A percentile compares a stretch with the other conserved stretches of the same genome.
Evolutionary conservation across 2,329 filamentous ascomycete genomes (phyloP).

Genomic region (Pseudogymnoascus sp.): DNA sequence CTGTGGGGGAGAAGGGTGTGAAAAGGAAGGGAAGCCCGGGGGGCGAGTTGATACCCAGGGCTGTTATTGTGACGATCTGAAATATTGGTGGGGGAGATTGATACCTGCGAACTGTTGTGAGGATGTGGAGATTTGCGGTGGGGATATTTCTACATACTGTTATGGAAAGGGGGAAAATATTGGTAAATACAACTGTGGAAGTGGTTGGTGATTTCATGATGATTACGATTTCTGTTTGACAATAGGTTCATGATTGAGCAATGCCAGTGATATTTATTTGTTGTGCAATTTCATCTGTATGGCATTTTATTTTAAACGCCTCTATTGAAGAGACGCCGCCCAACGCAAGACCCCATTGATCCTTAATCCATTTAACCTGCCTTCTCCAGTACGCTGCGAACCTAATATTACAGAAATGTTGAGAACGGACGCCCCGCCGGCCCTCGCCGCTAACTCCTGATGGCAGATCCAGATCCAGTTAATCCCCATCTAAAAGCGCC

Average conservation of each 20-base stretch:
- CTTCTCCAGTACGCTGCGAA: neutral
- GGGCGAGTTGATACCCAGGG: neutral
- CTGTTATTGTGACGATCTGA: neutral
- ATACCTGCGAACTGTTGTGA: neutral
- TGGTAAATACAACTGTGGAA: neutral
- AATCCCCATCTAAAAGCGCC: slow-evolving; percentile 6
- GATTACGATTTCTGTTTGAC: neutral
- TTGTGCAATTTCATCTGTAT: neutral
- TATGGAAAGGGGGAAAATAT: neutral
- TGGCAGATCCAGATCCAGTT: neutral
- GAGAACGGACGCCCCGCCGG: neutral
- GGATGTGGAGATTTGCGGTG: neutral
- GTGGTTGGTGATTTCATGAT: neutral
- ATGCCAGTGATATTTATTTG: neutral
- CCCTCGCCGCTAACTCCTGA: slow-evolving; percentile 3
- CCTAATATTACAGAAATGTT: neutral
- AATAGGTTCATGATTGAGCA: neutral
- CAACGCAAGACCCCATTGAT: neutral
- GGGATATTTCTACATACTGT: neutral
- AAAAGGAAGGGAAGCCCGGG: too few relatives aligned
- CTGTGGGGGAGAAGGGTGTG: neutral
- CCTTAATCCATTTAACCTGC: neutral
- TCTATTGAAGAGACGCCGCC: neutral
- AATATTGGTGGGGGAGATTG: neutral
- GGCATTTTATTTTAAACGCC: neutral